Conservation (phyloP, 192 early-diverging fungal species). For the Linnemannia exigua region DNA sequence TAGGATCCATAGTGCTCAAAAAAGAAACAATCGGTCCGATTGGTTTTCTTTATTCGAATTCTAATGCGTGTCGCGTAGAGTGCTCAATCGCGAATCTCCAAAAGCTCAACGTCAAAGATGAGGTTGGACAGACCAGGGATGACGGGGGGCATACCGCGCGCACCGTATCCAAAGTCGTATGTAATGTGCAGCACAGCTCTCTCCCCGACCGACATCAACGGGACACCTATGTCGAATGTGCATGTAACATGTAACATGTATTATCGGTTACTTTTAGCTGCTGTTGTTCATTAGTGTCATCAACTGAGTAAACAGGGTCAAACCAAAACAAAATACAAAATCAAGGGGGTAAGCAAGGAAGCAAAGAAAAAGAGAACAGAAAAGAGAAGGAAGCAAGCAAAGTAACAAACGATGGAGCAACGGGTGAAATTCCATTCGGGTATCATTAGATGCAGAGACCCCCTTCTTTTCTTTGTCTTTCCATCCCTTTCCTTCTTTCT, state of each 20-base stretch:
- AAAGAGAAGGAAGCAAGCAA: background rate
- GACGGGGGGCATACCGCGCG: conserved; percentile 77
- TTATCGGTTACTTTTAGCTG: background rate
- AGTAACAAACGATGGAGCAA: background rate
- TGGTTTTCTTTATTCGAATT: too few relatives aligned
- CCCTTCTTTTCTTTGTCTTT: background rate
- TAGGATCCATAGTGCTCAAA: too few relatives aligned
- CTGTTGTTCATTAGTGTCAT: too few relatives aligned
- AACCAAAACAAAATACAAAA: background rate
- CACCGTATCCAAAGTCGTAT: conserved; percentile 88
- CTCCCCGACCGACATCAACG: conserved; percentile 94
- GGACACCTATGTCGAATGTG: conserved; percentile 85
- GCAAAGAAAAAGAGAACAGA: too few relatives aligned
- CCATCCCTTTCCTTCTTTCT: background rate
- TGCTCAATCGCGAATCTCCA: conserved; percentile 63
- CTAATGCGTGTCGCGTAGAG: too few relatives aligned
- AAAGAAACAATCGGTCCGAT: too few relatives aligned
- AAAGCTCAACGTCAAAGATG: conserved; percentile 88
- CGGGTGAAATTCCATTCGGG: background rate
- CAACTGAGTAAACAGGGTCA: background rate
- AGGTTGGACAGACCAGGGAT: conserved; percentile 88
- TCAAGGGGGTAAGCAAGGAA: too few relatives aligned
- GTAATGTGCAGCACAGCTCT: conserved; percentile 87
- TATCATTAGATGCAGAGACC: background rate
- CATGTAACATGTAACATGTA: too few relatives aligned